Evolutionary conservation across 2,329 filamentous ascomycete genomes (phyloP).

Genomic region (Alternaria longipes): DNA sequence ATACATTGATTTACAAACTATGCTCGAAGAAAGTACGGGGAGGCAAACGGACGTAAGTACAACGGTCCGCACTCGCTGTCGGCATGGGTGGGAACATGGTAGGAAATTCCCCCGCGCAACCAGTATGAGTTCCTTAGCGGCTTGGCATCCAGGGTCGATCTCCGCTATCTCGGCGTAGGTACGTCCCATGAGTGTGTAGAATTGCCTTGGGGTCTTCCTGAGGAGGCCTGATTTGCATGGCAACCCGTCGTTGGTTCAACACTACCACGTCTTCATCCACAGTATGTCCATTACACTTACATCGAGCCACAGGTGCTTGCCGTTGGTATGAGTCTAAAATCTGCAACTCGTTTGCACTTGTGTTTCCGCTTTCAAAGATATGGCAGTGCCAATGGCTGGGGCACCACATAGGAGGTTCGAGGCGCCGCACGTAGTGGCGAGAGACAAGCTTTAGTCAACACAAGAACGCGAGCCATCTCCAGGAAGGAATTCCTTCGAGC

Average conservation of each 20-base stretch:
- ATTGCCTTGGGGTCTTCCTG: too few relatives aligned
- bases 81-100: neutral
- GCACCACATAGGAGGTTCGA: neutral
- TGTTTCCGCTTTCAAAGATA: neutral
- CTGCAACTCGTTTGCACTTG: constrained; percentile 10
- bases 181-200: neutral
- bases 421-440: neutral
- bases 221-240: neutral
- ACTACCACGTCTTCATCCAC: neutral
- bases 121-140: neutral
- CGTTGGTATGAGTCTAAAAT: constrained; percentile 2
- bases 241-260: neutral
- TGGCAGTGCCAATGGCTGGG: neutral
- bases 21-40: neutral
- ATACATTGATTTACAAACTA: neutral
- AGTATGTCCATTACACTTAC: neutral
- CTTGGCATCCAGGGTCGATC: neutral
- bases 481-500: neutral
- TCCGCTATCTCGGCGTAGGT: neutral
- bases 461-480: neutral
- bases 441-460: neutral
- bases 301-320: neutral
- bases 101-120: neutral
- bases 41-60: neutral
- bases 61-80: neutral